These are phyloP conservation scores for Hygrophila difformis DNA, from an alignment of 257 asterid genomes.

Conservation along the genomic window DNA sequence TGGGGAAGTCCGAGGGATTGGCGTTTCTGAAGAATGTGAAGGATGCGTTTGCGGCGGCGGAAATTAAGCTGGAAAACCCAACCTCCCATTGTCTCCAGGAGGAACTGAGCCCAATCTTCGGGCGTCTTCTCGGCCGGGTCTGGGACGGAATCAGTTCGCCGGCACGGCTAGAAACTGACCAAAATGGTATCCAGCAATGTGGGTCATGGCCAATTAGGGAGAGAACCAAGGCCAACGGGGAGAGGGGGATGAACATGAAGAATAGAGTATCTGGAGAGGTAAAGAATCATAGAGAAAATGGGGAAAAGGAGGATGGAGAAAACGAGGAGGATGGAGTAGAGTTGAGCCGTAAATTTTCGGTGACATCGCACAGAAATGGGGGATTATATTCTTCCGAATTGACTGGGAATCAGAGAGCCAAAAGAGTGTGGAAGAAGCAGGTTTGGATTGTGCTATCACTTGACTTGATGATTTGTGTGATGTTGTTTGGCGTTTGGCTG, in stretches of 20 bases:
- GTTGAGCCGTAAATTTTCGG: neutral
- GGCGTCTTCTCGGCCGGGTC: slow-evolving; percentile 33
- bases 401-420: slow-evolving; percentile 42
- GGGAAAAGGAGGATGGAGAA: slow-evolving; percentile 22
- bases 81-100: slow-evolving; percentile 73
- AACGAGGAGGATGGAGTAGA: slow-evolving; percentile 24
- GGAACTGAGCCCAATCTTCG: slow-evolving; percentile 71
- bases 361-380: slow-evolving; percentile 25
- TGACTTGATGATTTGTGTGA: slow-evolving; percentile 56
- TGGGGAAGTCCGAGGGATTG: slow-evolving; percentile 47
- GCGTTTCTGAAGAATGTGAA: slow-evolving; percentile 43
- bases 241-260: slow-evolving; percentile 34
- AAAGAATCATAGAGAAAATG: too few relatives aligned
- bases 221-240: slow-evolving; percentile 20
- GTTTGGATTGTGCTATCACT: slow-evolving; percentile 65
- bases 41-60: slow-evolving; percentile 39
- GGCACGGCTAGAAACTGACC: slow-evolving; percentile 17
- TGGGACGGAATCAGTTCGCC: slow-evolving; percentile 33
- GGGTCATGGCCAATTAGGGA: slow-evolving; percentile 21
- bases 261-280: slow-evolving; percentile 30
- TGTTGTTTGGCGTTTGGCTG: slow-evolving; percentile 67
- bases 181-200: slow-evolving; percentile 25
- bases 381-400: slow-evolving; percentile 35
- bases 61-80: slow-evolving; percentile 29
- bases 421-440: slow-evolving; percentile 74